These are phyloP conservation scores for Dendryphion nanum DNA, from an alignment of 2,329 filamentous ascomycete genomes.

Conservation along the genomic window DNA sequence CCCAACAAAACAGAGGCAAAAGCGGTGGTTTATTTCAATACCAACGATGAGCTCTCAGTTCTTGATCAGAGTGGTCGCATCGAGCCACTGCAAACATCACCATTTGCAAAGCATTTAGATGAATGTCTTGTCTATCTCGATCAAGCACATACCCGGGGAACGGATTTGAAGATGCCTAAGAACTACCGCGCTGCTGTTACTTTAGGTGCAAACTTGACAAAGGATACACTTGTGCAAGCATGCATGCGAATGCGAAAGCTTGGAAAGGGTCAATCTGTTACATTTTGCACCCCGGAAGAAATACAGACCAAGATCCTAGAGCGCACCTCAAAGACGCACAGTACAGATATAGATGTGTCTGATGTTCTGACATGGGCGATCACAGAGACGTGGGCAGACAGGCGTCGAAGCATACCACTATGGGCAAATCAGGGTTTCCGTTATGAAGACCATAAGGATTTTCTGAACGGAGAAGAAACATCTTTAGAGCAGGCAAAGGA, in stretches of 20 bases:
- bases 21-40: conserved; percentile 56
- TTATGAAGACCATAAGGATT: conserved; percentile 43
- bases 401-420: conserved; percentile 52
- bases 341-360: conserved; percentile 42
- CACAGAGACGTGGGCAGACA: conserved; percentile 54
- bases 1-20: conserved; percentile 44
- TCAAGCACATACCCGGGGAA: conserved; percentile 68
- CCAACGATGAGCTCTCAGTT: conserved; percentile 55
- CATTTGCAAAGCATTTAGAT: conserved; percentile 57
- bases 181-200: conserved; percentile 66
- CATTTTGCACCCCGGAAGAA: conserved; percentile 61
- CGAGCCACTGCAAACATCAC: conserved; percentile 57
- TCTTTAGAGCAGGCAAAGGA: conserved; percentile 31
- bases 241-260: conserved; percentile 68
- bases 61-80: conserved; percentile 48
- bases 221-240: conserved; percentile 68
- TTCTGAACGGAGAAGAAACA: conserved; percentile 30
- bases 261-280: conserved; percentile 63
- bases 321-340: conserved; percentile 3
- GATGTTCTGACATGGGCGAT: conserved; percentile 64
- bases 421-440: conserved; percentile 62
- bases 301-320: conserved; percentile 55
- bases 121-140: conserved; percentile 67
- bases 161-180: conserved; percentile 61
- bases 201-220: conserved; percentile 62